Evolutionary conservation across 768 basidiomycete species (phyloP), one percentile per base, ranked within the genome.

Genomic region (Suillus occidentalis): DNA sequence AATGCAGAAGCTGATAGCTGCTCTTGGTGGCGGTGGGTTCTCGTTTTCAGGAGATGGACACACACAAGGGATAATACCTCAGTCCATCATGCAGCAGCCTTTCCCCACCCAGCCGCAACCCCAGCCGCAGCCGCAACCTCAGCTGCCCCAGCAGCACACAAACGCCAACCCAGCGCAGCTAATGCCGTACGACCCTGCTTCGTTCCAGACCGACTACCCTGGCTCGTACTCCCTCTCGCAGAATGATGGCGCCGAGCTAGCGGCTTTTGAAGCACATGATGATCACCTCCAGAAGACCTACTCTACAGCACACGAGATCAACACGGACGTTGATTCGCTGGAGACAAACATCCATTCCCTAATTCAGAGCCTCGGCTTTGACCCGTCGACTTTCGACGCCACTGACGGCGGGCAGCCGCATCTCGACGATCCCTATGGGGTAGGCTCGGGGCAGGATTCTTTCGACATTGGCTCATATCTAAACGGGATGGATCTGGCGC

Each of bases 311-410:
- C 72, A 81, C 34, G 89, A 89, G 66, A 88, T 95, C 53, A 87
- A 88, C 65, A 82, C 83, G 55, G 90, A 92, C 63, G 90, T 95
- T 34, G 87, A 89, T 67, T 84, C 85, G 43, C 76, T 94, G 61
- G 86, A 90, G 66, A 79, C 77, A 14, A 87, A 85, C 65, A 87
- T 96, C 50, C 84, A 91, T 65, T 84, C 85, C 7, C 80, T 95
- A 65, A 90, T 94, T 37, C 82, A 89, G 67, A 84, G 84, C 57
- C 82, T 94, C 55, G 90, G 90, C 8, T 74, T 91, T 57, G 89
- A 92, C 71, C 80, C 87, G 22, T 65, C 50, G 8, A 16, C 70
- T n/a, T 67, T 76, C 9, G 70, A 76, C 10, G 37, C 37, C 39
- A 47, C 69, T 10, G 12, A 50, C 3, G 0, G 45, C 6, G 10